Evolutionary conservation across 805 yeast genomes (phyloP).

Genomic region (Yamadazyma akitaensis): DNA sequence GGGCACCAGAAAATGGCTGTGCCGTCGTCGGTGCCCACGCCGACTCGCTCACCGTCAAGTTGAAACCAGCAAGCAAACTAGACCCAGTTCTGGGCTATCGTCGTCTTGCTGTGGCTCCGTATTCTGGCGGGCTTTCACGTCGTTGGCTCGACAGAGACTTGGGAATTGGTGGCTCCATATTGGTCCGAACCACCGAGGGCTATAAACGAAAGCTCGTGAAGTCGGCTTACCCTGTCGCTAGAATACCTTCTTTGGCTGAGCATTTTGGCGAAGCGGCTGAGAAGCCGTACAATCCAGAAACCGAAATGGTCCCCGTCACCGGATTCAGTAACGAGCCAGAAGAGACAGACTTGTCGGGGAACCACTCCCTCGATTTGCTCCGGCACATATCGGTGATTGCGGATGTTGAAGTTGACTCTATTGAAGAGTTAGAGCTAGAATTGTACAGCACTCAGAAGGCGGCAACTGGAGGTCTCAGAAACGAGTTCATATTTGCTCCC

Average conservation of each 20-base stretch:
- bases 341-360: neutral
- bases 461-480: slow-evolving; percentile 32
- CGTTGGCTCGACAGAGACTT: slow-evolving; percentile 85
- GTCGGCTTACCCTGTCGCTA: slow-evolving; percentile 69
- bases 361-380: slow-evolving; percentile 31
- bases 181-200: slow-evolving; percentile 39
- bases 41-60: slow-evolving; percentile 63
- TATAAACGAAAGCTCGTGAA: slow-evolving; percentile 47
- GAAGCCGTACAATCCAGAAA: slow-evolving; percentile 59
- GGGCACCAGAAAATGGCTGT: slow-evolving; percentile 62
- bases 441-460: slow-evolving; percentile 36
- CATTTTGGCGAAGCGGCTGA: slow-evolving; percentile 77
- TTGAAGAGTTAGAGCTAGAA: slow-evolving; percentile 34
- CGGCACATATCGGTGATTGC: slow-evolving; percentile 29
- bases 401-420: slow-evolving; percentile 17
- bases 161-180: slow-evolving; percentile 77
- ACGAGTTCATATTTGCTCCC: slow-evolving; percentile 38
- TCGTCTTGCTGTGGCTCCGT: slow-evolving; percentile 78
- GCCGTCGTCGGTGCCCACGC: slow-evolving; percentile 75
- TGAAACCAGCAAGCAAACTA: slow-evolving; percentile 72
- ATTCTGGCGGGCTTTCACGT: slow-evolving; percentile 64
- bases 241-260: slow-evolving; percentile 81
- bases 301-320: slow-evolving; percentile 73
- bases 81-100: slow-evolving; percentile 68
- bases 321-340: slow-evolving; percentile 41